Evolutionary conservation across 768 basidiomycete species (phyloP).

Genomic region (Phylloporus arenicola): DNA sequence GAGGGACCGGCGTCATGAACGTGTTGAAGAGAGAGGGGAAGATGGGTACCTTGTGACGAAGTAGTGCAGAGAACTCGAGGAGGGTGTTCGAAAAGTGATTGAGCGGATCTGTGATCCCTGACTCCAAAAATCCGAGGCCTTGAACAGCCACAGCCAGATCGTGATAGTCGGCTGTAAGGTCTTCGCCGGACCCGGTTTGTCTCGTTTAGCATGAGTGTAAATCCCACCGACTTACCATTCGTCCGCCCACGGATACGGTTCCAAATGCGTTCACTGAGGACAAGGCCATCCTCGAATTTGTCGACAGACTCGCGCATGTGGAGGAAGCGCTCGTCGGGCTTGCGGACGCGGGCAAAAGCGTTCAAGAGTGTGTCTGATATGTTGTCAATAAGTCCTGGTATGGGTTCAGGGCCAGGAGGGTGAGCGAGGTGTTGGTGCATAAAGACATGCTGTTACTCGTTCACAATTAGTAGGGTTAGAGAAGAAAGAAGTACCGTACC

Average conservation of each 20-base stretch:
- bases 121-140: constrained; percentile 95
- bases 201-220: constrained; percentile 88
- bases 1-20: background rate
- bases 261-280: constrained; percentile 75
- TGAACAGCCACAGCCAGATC: constrained; percentile 95
- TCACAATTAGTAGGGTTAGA: constrained; percentile 2
- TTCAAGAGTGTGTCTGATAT: constrained; percentile 95
- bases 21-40: background rate
- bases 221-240: constrained; percentile 66
- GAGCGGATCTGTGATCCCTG: constrained; percentile 95
- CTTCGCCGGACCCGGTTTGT: constrained; percentile 77
- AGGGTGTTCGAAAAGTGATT: constrained; percentile 96
- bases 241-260: constrained; percentile 73
- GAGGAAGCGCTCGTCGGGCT: constrained; percentile 94
- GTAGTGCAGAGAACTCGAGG: constrained; percentile 86
- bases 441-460: constrained; percentile 67
- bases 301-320: constrained; percentile 89
- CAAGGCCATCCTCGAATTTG: constrained; percentile 94
- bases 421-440: constrained; percentile 97
- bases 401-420: constrained; percentile 78
- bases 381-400: constrained; percentile 83
- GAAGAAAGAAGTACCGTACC: constrained; percentile 45
- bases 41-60: constrained; percentile 70
- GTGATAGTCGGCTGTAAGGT: constrained; percentile 95
- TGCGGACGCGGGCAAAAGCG: constrained; percentile 91